Conservation (phyloP, 2,329 filamentous ascomycete species). For the Cercospora citrullina region DNA sequence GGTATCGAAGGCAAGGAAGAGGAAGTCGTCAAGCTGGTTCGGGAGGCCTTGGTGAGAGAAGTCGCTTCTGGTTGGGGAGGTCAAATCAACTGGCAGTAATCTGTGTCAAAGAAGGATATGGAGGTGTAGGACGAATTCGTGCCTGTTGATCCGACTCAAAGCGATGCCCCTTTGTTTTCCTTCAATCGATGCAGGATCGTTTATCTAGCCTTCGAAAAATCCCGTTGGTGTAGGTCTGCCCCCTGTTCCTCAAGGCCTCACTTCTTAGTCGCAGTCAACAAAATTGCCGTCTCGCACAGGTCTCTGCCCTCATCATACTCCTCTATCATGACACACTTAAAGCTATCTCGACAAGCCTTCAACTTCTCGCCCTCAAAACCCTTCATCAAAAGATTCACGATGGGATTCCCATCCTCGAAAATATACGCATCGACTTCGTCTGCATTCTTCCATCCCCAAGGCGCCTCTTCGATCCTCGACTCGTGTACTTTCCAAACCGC, state of each 20-base stretch:
- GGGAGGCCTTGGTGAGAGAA: slow-evolving; percentile 26
- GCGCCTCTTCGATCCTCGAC: background rate
- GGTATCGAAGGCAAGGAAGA: slow-evolving; percentile 20
- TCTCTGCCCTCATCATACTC: background rate
- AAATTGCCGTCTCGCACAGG: background rate
- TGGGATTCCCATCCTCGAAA: background rate
- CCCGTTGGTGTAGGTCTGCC: background rate
- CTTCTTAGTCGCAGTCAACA: background rate
- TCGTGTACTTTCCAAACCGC: background rate
- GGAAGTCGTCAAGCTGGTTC: slow-evolving; percentile 22
- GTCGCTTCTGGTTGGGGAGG: slow-evolving; percentile 29
- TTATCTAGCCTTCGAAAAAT: background rate
- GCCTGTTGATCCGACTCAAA: background rate
- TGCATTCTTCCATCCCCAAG: background rate
- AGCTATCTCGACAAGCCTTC: background rate
- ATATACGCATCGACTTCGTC: background rate
- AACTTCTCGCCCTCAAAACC: background rate
- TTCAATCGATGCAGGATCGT: background rate
- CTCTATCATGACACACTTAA: background rate
- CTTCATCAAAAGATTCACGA: background rate
- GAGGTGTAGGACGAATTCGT: background rate
- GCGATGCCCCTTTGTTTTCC: background rate
- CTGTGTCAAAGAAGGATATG: background rate
- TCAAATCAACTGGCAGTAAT: slow-evolving; percentile 21
- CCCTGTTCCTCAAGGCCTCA: background rate